Evolutionary conservation across 202 grass and related monocot genomes (phyloP), one percentile per base, ranked within the genome.

Genomic region (Carex sylvatica): DNA sequence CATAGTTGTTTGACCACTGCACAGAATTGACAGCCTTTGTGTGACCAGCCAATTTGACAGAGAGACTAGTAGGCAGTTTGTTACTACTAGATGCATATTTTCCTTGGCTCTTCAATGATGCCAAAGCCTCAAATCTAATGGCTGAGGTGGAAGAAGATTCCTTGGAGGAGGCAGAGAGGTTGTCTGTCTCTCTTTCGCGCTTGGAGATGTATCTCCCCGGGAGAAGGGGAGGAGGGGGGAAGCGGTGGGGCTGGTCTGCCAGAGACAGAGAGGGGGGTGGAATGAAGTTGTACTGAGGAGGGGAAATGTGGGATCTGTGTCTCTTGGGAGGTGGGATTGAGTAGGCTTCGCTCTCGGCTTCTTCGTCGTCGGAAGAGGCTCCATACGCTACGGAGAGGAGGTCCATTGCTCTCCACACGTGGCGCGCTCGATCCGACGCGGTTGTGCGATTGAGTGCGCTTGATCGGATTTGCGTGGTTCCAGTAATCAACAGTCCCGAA

Each of bases 191-290:
- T 4, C 90, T 81, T 80, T 94, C 90, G 84, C 92, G 90, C 87
- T 97, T 97, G 20, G 94, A 94, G 40, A 97, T 53, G 60, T 97
- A 97, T 77, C 88, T 87, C 11, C 90, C 84, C 0, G 78, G 49
- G 13, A 80, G 42, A 64, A 80, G 78, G 42, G 87, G 68, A 26
- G 76, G 49, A 7, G 49, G 51, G 1, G 31, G 53, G 13, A 42
- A 16, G 6, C 64, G 23, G 28, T 33, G 69, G 7, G 3, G 8
- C 65, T 54, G 61, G 65, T 55, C 33, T 69, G 76, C 76, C 55
- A 53, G 52, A 18, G 66, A 10, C 7, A 80, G 5, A 3, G 59
- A 56, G 19, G 80, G 49, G 20, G 23, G 63, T 9, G 28, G 66
- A 10, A 2, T 81, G 58, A 22, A 30, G 0, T 36, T 66, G 73